Evolutionary conservation across 1,284 basidiomycete species (phyloP), one percentile per base, ranked within the genome.

Genomic region (Cryptococcus deneoformans): DNA sequence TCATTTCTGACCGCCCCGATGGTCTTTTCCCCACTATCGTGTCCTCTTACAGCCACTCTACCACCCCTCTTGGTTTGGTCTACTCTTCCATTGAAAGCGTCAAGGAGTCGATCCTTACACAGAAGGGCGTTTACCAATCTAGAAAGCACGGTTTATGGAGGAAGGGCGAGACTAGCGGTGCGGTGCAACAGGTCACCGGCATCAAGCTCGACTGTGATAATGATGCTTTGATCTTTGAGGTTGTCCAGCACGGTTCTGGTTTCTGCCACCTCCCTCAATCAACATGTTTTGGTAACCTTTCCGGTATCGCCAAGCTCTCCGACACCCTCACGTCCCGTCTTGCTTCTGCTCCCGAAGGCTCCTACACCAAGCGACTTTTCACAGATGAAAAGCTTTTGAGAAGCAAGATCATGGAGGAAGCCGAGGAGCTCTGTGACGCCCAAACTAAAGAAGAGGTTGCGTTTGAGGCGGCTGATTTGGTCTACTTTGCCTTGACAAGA

Each of bases 321-420:
- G 81, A 80, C 46, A 95, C 89, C 0, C 82, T 99, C 42, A 82
- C 82, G 62, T 84, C 87, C 3, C 85, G 96, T 46, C 80, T 89
- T 52, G 79, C 80, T 46, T 84, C 83, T 34, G 92, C 94, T 0
- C 94, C 93, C 0, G 85, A 88, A 61, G 94, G 91, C 1, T 93
- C 90, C 7, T 99, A 99, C 79, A 99, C 96, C 11, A 86, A 85
- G 54, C 82, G 92, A 47, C 79, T 99, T 29, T 98, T 99, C 77
- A 83, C 84, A 56, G 92, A 98, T 69, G 80, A 87, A 9, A 84
- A 84, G 50, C 82, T 99, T 20, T 82, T 99, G 46, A 84, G 83
- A 52, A 87, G 93, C 52, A 99, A 99, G 80, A 92, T 99, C 61
- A 92, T 90, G 85, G 96, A 99, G 77, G 96, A 99, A 77, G 96